Base-by-base conservation (phyloP, 179 eudicot genomes). In the Patellifolia procumbens region DNA sequence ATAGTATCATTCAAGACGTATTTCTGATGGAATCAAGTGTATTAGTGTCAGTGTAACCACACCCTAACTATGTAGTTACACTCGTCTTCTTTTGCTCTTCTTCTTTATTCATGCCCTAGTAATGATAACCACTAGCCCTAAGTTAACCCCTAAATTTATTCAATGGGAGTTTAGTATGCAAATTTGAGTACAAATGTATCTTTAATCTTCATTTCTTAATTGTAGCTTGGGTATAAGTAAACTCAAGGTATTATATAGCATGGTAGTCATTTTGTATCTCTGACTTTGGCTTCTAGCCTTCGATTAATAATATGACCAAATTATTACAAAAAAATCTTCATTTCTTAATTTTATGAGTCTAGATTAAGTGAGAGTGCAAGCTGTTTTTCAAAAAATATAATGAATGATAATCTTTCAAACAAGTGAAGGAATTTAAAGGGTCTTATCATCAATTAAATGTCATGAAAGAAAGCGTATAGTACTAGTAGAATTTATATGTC, bases 401-500 rank as follows among this genome's bases (percentile, higher is more conserved):
- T 39, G 43, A 7, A 39, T 9, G 8, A 39, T 39, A 9, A 0
- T 7, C 8, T 39, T 39, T 39, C 43, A 53, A n/a, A n/a, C 7
- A 20, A 53, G 5, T 20, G 22, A 34, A 37, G 45, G 84, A 81
- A 81, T 77, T 68, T 31, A 1, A 74, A 6, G 53, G 72, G 81
- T 74, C 76, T 26, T 22, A 61, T 77, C 84, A 73, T 1, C 7
- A 74, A 51, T 28, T 17, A 73, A 74, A 64, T 58, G 55, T 34
- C 65, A 71, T 37, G 63, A 32, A 65, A 72, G 6, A 66, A 28
- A 42, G 67, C 52, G 35, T 53, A n/a, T 15, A 51, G 16, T 45
- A 31, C 61, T 13, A 56, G 78, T 64, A 59, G 67, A 75, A 56
- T 77, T 68, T 62, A 70, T n/a, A 67, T 35, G 73, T 80, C 88